Conservation (phyloP, 1,139 yeast species). For the Pichia sp. region DNA sequence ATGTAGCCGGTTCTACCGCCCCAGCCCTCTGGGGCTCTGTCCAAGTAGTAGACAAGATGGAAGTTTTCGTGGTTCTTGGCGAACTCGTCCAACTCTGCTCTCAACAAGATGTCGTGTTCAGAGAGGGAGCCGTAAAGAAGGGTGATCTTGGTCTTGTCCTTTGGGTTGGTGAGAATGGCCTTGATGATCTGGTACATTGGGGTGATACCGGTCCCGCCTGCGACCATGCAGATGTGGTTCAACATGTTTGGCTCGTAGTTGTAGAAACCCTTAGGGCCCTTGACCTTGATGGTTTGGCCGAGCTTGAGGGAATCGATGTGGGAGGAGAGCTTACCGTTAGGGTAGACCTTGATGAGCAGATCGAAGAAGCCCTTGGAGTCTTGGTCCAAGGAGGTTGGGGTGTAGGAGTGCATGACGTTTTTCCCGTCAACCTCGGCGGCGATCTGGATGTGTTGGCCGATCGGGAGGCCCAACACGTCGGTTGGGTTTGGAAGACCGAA, state of each 20-base stretch:
- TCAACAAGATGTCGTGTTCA: constrained; percentile 72
- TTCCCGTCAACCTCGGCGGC: constrained; percentile 73
- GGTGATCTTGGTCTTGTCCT: constrained; percentile 79
- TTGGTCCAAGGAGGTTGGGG: constrained; percentile 86
- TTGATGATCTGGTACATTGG: constrained; percentile 86
- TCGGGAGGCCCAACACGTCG: constrained; percentile 82
- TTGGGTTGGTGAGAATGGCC: constrained; percentile 65
- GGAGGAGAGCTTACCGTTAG: constrained; percentile 82
- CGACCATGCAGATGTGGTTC: constrained; percentile 75
- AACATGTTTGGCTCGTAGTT: constrained; percentile 80
- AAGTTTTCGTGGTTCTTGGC: constrained; percentile 61
- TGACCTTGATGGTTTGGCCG: constrained; percentile 67
- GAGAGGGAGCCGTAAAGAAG: constrained; percentile 77
- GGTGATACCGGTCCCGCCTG: constrained; percentile 96
- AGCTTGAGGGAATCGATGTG: constrained; percentile 62
- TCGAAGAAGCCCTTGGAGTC: constrained; percentile 81
- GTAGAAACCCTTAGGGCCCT: constrained; percentile 95
- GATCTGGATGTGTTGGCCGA: constrained; percentile 88
- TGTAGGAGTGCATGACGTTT: constrained; percentile 85
- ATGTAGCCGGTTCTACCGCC: constrained; percentile 78
- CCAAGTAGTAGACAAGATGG: constrained; percentile 69
- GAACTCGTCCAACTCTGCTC: constrained; percentile 69
- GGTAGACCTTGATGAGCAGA: constrained; percentile 86
- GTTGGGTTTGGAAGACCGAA: constrained; percentile 76
- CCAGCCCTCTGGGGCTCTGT: constrained; percentile 75